Conservation (phyloP, 163 green algal species). For the Coccomyxa subellipsoidea region DNA sequence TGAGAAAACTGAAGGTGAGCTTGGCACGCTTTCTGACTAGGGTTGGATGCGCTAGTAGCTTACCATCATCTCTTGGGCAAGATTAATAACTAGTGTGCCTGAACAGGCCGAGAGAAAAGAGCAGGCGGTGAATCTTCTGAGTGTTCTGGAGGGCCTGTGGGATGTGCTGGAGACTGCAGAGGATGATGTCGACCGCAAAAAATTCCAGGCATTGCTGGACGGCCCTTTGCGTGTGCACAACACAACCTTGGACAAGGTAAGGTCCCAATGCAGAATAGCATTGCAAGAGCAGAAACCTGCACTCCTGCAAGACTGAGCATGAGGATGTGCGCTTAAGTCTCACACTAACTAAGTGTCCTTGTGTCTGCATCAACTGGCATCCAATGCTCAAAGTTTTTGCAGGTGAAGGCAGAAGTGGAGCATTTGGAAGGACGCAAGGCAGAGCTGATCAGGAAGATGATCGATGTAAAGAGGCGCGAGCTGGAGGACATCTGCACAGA, state of each 20-base stretch:
- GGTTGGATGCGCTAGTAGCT: no score
- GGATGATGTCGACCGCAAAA: constrained; percentile 30
- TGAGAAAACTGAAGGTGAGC: neutral
- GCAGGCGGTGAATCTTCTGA: constrained; percentile 33
- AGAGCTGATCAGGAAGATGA: constrained; percentile 47
- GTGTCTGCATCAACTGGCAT: neutral
- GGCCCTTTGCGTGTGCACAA: constrained; percentile 37
- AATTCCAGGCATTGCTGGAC: constrained; percentile 33
- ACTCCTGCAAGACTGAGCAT: no score
- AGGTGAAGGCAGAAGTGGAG: constrained; percentile 48
- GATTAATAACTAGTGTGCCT: no score
- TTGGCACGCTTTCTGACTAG: no score
- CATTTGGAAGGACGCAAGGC: constrained; percentile 44
- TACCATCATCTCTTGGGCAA: no score
- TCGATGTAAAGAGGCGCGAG: constrained; percentile 44
- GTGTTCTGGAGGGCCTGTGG: constrained; percentile 50
- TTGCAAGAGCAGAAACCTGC: neutral
- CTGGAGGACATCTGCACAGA: constrained; percentile 43
- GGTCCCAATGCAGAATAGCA: neutral
- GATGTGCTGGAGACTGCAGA: constrained; percentile 32
- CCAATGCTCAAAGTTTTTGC: neutral
- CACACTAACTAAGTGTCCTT: no score
- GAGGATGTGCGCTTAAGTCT: no score
- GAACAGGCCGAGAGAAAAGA: constrained; percentile 40
- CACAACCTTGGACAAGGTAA: constrained; percentile 43